Base-by-base conservation (phyloP, 1,284 basidiomycete genomes). In the Boletellus deceptivus region DNA sequence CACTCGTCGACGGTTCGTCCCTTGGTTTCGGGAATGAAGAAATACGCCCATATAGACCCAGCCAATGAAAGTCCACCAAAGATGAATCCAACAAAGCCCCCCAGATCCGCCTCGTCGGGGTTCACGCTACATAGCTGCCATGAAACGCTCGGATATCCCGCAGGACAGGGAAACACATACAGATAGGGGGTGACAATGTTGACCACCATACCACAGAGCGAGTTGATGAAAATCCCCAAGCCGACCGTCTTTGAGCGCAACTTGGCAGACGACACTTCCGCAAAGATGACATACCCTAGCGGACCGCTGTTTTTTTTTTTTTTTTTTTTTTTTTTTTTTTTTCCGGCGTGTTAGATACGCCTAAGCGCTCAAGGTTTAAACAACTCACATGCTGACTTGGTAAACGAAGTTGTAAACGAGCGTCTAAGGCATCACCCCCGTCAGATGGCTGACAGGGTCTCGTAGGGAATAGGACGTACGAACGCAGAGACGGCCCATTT, bases 231-330 rank as follows among this genome's bases (percentile, higher is more conserved):
- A 6, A 56, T 60, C 1, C 64, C 54, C n/a, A 65, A 56, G 3
- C 66, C 63, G 13, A 67, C 56, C 18, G 63, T 69, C 53, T 64
- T 68, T 9, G 63, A 68, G 25, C 63, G 59, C n/a, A 67, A 54
- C 47, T 67, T 67, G 24, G 64, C 55, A 13, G 64, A 67, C 27
- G 65, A 65, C 17, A 68, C 48, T 42, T 65, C 56, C 6, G 64
- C 61, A 50, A 58, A 67, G 40, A 66, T 62, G 36, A 61, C 67
- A 25, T 58, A 65, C 17, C 49, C 63, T 6, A 69, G 33, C 16
- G 63, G 66, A 2, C 64, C 63, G 16, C 63, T 68, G 42, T n/a
- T n/a, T n/a, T n/a, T n/a, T n/a, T n/a, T n/a, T n/a, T n/a, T n/a
- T n/a, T n/a, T n/a, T n/a, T n/a, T n/a, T n/a, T n/a, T n/a, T n/a